Conservation (phyloP, 345 rosid genomes). For the Turritis glabra region DNA sequence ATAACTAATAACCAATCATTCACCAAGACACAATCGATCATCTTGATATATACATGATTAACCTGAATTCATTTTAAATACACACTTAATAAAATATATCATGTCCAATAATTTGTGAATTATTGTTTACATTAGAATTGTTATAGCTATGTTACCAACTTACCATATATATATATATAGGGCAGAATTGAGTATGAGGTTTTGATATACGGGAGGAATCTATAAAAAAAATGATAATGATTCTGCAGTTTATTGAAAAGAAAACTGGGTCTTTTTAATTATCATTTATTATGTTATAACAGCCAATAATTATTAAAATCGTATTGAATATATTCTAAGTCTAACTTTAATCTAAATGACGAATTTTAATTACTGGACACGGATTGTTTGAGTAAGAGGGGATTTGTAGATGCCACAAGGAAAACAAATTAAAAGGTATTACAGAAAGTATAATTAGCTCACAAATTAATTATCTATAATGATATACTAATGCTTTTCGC, state of each 20-base stretch:
- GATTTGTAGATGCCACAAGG: background rate
- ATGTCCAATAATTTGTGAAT: conserved; percentile 23
- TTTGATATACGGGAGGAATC: background rate
- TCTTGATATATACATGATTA: conserved; percentile 24
- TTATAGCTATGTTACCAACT: background rate
- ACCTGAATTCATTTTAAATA: background rate
- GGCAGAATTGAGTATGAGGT: background rate
- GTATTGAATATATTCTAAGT: background rate
- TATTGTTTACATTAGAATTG: background rate
- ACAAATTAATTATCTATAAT: background rate
- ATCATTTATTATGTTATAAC: background rate
- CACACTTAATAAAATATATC: background rate
- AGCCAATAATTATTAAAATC: background rate
- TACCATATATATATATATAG: background rate
- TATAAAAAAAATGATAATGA: background rate
- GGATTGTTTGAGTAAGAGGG: background rate
- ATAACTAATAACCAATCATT: conserved; percentile 28
- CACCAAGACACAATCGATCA: conserved; percentile 1
- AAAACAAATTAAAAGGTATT: background rate
- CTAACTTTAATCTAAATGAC: background rate
- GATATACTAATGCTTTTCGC: background rate
- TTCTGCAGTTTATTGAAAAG: background rate
- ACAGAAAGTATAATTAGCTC: background rate
- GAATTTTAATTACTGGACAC: background rate
- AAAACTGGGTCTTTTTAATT: background rate